Conservation (phyloP, 129 eudicot species). For the Oenanthe sinensis region DNA sequence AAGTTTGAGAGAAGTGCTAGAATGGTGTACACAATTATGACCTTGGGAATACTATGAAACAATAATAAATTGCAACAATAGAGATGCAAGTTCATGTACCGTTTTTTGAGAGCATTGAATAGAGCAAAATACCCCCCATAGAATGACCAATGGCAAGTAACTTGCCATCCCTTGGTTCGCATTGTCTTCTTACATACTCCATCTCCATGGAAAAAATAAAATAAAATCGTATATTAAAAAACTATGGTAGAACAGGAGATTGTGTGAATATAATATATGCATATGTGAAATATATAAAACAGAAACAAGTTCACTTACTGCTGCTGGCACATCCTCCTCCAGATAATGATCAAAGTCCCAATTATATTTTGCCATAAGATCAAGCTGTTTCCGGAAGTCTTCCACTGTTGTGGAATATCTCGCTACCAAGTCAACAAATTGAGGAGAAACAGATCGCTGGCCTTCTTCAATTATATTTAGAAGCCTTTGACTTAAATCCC, state of each 20-base stretch:
- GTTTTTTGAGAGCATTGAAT: conserved; percentile 52
- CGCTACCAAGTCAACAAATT: conserved; percentile 35
- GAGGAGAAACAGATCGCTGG: conserved; percentile 51
- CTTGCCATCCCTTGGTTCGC: conserved; percentile 64
- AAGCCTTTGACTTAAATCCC: conserved; percentile 48
- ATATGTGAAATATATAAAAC: conserved; percentile 1
- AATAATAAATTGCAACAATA: neutral
- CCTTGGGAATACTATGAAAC: neutral
- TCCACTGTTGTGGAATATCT: conserved; percentile 38
- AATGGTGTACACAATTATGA: neutral
- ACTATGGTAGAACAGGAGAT: neutral
- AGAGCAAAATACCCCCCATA: conserved; percentile 79
- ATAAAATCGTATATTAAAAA: neutral
- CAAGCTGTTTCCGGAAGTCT: conserved; percentile 52
- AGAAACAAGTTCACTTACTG: conserved; percentile 34
- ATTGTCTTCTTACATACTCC: conserved; percentile 49
- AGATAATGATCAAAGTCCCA: conserved; percentile 84
- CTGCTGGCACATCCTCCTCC: conserved; percentile 69
- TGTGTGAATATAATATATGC: neutral
- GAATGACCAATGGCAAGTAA: conserved; percentile 83
- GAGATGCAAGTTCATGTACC: conserved; percentile 25
- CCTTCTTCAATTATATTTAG: conserved; percentile 40
- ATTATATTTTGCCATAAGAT: conserved; percentile 47
- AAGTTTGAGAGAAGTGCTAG: neutral
- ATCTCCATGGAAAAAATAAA: conserved; percentile 29